Evolutionary conservation across 139 green algal species (phyloP), one percentile per base, ranked within the genome.

Genomic region (Dunaliella primolecta): DNA sequence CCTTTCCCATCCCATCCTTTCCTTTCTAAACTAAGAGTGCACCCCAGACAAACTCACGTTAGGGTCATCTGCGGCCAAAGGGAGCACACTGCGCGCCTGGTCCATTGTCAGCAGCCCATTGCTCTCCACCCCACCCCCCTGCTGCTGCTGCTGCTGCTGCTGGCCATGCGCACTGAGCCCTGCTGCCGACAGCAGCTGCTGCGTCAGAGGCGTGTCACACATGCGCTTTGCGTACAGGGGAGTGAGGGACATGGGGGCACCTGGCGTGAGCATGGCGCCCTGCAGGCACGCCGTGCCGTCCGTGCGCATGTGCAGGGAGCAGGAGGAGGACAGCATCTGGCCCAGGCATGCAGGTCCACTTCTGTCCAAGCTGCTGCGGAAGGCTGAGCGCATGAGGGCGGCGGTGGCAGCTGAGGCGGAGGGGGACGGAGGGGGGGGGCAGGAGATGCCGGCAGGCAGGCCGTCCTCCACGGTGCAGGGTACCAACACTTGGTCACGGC

Each of bases 21-120:
- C n/a, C n/a, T n/a, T n/a, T n/a, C n/a, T n/a, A n/a, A n/a, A n/a
- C n/a, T n/a, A n/a, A n/a, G n/a, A n/a, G n/a, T n/a, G n/a, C n/a
- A n/a, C n/a, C n/a, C n/a, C n/a, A 46, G 15, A 11, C 72, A 78
- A 7, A 7, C 77, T 87, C 70, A 92, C 89, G 36, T 90, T 86
- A 11, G 83, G 72, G 38, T 93, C 89, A n/a, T 89, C 86, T 11
- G 86, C 90, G 34, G 85, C 76, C 37, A 93, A 77, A 0, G 90
- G 90, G 56, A 93, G 31, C 55, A 93, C 81, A 85, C 90, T 93
- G 30, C 90, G 80, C 0, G 90, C 86, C 71, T 91, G 87, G 76
- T 93, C 90, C 90, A 93, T 90, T 30, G 87, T 89, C 23, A 93
- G 83, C 72, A 87, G 90, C 3, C 90, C 90, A 0, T 81, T 89